phyloP scores from a whole-genome alignment of 2,329 filamentous ascomycete genomes.

The Stenocarpella maydis region DNA sequence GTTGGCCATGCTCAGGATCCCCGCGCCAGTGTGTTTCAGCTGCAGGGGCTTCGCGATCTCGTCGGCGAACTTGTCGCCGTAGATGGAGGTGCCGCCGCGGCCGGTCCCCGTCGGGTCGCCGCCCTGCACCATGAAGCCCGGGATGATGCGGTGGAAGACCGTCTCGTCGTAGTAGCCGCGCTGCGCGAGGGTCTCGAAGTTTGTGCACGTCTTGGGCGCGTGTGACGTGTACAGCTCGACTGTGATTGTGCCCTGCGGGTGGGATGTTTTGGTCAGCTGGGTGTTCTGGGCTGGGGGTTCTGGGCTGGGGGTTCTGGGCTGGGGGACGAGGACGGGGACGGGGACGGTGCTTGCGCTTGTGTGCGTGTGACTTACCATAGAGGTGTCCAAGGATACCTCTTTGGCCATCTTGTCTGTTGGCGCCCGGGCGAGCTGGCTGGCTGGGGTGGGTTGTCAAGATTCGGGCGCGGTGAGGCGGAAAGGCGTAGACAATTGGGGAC shows the following conservation, averaged over 20 bases:
- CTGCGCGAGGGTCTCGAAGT: slow-evolving; percentile 82
- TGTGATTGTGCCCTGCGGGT: slow-evolving; percentile 75
- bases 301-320: neutral
- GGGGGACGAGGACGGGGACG: no score
- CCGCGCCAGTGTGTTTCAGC: slow-evolving; percentile 91
- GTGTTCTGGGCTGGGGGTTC: slow-evolving; percentile 1
- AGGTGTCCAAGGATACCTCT: slow-evolving; percentile 82
- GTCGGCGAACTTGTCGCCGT: slow-evolving; percentile 92
- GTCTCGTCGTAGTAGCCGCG: slow-evolving; percentile 89
- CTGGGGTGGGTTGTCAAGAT: neutral
- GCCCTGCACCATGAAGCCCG: slow-evolving; percentile 95
- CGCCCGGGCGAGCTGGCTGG: slow-evolving; percentile 1
- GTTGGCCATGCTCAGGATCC: slow-evolving; percentile 97
- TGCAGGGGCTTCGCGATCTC: slow-evolving; percentile 67
- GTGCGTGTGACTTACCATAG: slow-evolving; percentile 68
- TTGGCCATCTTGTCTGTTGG: slow-evolving; percentile 68
- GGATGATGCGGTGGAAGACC: slow-evolving; percentile 93
- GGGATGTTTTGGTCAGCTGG: slow-evolving; percentile 6
- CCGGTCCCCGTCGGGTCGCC: slow-evolving; percentile 95
- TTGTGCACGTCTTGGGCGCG: slow-evolving; percentile 87
- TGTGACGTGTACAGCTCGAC: slow-evolving; percentile 91
- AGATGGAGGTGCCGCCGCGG: slow-evolving; percentile 87
- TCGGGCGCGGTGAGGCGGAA: neutral
- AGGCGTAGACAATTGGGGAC: neutral
- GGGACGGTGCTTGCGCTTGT: neutral